Evolutionary conservation across 2,329 filamentous ascomycete species (phyloP).

Genomic region (Epichloe aotearoae): DNA sequence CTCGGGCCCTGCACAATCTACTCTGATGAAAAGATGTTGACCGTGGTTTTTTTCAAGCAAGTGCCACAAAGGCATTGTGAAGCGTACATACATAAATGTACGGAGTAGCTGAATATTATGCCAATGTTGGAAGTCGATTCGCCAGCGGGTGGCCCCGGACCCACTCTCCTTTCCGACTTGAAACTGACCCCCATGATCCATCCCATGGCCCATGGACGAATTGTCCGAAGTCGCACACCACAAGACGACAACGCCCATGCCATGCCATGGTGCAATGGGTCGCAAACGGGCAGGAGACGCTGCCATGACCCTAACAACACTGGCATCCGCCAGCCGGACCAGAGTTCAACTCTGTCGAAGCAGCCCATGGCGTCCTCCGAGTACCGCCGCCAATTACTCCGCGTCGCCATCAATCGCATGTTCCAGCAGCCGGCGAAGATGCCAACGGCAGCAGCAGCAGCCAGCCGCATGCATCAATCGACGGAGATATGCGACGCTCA

Average conservation of each 20-base stretch:
- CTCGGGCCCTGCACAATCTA: background rate
- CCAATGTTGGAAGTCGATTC: no score
- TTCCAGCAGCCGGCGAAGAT: background rate
- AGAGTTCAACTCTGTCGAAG: background rate
- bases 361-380: background rate
- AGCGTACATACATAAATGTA: no score
- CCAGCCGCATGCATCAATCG: constrained; percentile 3
- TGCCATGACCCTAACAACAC: constrained; percentile 15
- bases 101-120: no score
- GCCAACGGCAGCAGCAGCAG: constrained; percentile 2
- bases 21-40: background rate
- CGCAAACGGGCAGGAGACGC: constrained; percentile 12
- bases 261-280: background rate
- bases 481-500: constrained; percentile 7
- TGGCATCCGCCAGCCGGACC: constrained; percentile 9
- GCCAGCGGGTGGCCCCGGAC: background rate
- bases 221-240: background rate
- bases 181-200: background rate
- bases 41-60: background rate
- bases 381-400: background rate
- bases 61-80: background rate
- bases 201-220: background rate
- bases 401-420: background rate
- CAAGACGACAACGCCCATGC: background rate
- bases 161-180: background rate